These are phyloP conservation scores for Tubosaeta sp. DNA, from an alignment of 768 basidiomycete genomes.

Conservation along the genomic window DNA sequence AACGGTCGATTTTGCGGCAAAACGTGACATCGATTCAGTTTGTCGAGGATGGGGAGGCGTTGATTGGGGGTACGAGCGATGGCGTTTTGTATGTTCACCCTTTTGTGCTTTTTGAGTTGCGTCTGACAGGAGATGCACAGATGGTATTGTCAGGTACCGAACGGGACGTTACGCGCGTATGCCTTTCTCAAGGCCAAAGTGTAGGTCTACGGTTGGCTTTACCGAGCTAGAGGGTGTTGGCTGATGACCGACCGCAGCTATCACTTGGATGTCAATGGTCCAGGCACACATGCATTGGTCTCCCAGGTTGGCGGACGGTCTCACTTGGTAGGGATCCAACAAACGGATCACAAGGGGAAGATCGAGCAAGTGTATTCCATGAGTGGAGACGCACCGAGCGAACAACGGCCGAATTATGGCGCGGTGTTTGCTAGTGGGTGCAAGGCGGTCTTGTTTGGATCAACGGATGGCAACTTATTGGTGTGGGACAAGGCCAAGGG, in stretches of 20 bases:
- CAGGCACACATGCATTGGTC: slow-evolving; percentile 49
- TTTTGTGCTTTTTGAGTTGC: neutral
- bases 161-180: slow-evolving; percentile 59
- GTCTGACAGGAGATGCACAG: slow-evolving; percentile 31
- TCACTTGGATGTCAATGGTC: slow-evolving; percentile 49
- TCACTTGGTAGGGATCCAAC: slow-evolving; percentile 47
- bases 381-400: slow-evolving; percentile 31
- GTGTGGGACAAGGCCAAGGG: slow-evolving; percentile 60
- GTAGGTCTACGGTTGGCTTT: slow-evolving; percentile 34
- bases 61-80: slow-evolving; percentile 67
- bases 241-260: slow-evolving; percentile 36
- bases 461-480: slow-evolving; percentile 48
- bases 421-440: slow-evolving; percentile 52
- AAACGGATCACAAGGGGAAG: slow-evolving; percentile 47
- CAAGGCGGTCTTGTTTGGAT: slow-evolving; percentile 55
- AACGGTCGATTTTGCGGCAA: slow-evolving; percentile 59
- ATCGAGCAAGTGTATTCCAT: slow-evolving; percentile 51
- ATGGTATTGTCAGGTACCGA: slow-evolving; percentile 67
- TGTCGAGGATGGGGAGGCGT: slow-evolving; percentile 56
- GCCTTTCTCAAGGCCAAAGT: slow-evolving; percentile 56
- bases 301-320: slow-evolving; percentile 48
- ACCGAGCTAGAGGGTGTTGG: neutral
- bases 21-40: slow-evolving; percentile 64
- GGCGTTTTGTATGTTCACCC: slow-evolving; percentile 53
- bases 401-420: slow-evolving; percentile 36